phyloP scores from a whole-genome alignment of 2,329 filamentous ascomycete genomes.

The Juglanconis oblonga region DNA sequence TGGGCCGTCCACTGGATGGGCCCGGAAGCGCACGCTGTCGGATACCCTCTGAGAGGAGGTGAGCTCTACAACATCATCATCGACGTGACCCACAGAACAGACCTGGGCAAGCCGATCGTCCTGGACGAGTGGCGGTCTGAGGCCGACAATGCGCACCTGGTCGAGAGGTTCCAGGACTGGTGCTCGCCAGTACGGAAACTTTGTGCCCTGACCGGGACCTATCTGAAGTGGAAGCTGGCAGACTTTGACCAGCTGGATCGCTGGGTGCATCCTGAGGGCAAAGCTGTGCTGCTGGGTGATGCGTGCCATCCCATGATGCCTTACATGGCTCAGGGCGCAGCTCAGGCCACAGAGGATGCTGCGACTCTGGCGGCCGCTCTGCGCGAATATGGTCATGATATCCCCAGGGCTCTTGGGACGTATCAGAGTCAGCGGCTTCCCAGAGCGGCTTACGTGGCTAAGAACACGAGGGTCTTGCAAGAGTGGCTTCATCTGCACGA shows the following conservation, averaged over 20 bases:
- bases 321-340: slow-evolving; percentile 46
- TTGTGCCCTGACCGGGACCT: slow-evolving; percentile 32
- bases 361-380: slow-evolving; percentile 27
- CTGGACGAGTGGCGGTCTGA: slow-evolving; percentile 25
- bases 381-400: slow-evolving; percentile 2
- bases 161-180: slow-evolving; percentile 33
- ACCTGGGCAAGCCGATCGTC: not conserved
- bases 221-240: slow-evolving; percentile 46
- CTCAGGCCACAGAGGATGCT: slow-evolving; percentile 43
- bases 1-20: slow-evolving; percentile 32
- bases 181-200: slow-evolving; percentile 33
- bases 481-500: slow-evolving; percentile 25
- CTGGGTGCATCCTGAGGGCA: slow-evolving; percentile 40
- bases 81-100: slow-evolving; percentile 23
- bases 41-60: slow-evolving; percentile 30
- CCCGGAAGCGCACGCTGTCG: slow-evolving; percentile 31
- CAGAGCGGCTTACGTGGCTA: slow-evolving; percentile 20
- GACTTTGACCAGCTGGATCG: slow-evolving; percentile 36
- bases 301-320: slow-evolving; percentile 46
- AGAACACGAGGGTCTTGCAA: slow-evolving; percentile 22
- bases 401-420: slow-evolving; percentile 4
- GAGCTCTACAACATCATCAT: slow-evolving; percentile 34
- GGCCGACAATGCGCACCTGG: slow-evolving; percentile 33
- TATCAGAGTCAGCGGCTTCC: slow-evolving; percentile 21
- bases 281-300: slow-evolving; percentile 40